A percentile compares a stretch with the other conserved stretches of the same genome.
Conservation (phyloP, 768 basidiomycete genomes). For the Guyanaporus albipodus region DNA sequence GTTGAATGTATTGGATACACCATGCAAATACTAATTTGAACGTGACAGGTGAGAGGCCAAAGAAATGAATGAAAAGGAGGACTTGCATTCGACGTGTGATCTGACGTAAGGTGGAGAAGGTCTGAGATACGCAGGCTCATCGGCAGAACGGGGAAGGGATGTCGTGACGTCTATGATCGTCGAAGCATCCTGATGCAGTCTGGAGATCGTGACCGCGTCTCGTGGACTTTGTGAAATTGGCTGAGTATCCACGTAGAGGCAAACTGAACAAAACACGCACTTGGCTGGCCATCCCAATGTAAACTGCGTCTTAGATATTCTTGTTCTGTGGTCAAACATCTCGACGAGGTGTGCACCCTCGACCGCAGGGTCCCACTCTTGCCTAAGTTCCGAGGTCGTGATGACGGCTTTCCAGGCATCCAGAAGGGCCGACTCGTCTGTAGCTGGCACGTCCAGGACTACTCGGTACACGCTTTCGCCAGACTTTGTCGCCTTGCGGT, state of each 20-base stretch:
- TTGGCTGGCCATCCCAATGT: constrained; percentile 95
- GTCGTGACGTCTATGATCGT: constrained; percentile 90
- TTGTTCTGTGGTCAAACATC: constrained; percentile 78
- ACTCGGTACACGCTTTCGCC: constrained; percentile 81
- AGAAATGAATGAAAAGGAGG: constrained; percentile 6
- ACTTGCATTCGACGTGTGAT: constrained; percentile 73
- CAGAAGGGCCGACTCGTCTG: constrained; percentile 54
- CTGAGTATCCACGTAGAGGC: constrained; percentile 8
- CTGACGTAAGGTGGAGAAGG: constrained; percentile 91
- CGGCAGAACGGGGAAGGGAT: constrained; percentile 85
- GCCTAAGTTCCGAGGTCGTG: constrained; percentile 79
- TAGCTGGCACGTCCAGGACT: constrained; percentile 68
- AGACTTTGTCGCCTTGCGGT: constrained; percentile 62
- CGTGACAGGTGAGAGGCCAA: constrained; percentile 3
- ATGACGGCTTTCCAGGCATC: constrained; percentile 81
- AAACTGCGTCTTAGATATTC: constrained; percentile 88
- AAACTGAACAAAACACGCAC: constrained; percentile 51
- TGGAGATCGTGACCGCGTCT: constrained; percentile 91
- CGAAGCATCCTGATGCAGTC: constrained; percentile 73
- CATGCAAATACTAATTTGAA: constrained; percentile 73
- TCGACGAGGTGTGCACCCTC: constrained; percentile 80
- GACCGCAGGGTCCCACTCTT: constrained; percentile 94
- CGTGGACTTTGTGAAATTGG: constrained; percentile 58
- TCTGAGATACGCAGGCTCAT: constrained; percentile 88
- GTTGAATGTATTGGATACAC: constrained; percentile 75